Evolutionary conservation across 2,329 filamentous ascomycete genomes (phyloP).

Genomic region (Malbranchea zuffiana): DNA sequence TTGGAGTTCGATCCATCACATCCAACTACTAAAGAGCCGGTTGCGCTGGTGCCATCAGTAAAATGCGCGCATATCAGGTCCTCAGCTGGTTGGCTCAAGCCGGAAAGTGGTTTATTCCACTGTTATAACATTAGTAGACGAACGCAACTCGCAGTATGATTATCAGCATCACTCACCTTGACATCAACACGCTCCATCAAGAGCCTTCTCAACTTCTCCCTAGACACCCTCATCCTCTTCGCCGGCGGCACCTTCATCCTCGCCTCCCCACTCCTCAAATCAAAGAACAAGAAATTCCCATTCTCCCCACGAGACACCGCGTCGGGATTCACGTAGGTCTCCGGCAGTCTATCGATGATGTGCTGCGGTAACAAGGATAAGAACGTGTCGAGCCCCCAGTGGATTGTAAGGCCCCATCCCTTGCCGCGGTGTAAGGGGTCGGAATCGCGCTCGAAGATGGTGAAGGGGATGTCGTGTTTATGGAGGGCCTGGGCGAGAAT

Average conservation of each 20-base stretch:
- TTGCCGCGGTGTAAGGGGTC: conserved; percentile 4
- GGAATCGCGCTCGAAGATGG: conserved; percentile 9
- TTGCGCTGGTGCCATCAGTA: conserved; percentile 35
- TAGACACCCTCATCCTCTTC: conserved; percentile 39
- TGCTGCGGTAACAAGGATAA: conserved; percentile 3
- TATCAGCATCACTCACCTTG: too few relatives aligned
- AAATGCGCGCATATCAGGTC: conserved; percentile 37
- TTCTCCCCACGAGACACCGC: conserved; percentile 39
- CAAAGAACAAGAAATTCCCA: conserved; percentile 45
- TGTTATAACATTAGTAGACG: conserved; percentile 13
- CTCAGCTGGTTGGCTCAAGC: conserved; percentile 15
- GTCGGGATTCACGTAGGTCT: conserved; percentile 45
- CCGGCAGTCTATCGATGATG: conserved; percentile 29
- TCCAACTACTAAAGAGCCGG: conserved; percentile 39
- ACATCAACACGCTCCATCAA: conserved; percentile 40
- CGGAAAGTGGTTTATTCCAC: conserved; percentile 33
- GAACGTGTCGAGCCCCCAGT: conserved; percentile 38
- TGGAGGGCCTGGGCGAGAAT: conserved; percentile 32
- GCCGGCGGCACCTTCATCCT: conserved; percentile 38
- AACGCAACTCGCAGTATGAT: neutral
- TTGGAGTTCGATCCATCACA: conserved; percentile 43
- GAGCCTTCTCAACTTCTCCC: conserved; percentile 38
- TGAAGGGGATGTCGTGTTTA: conserved; percentile 7
- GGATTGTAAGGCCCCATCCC: conserved; percentile 49
- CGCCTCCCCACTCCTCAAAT: conserved; percentile 42